Base-by-base conservation (phyloP, 2,329 filamentous ascomycete genomes). In the Sclerotiophoma versabilis region DNA sequence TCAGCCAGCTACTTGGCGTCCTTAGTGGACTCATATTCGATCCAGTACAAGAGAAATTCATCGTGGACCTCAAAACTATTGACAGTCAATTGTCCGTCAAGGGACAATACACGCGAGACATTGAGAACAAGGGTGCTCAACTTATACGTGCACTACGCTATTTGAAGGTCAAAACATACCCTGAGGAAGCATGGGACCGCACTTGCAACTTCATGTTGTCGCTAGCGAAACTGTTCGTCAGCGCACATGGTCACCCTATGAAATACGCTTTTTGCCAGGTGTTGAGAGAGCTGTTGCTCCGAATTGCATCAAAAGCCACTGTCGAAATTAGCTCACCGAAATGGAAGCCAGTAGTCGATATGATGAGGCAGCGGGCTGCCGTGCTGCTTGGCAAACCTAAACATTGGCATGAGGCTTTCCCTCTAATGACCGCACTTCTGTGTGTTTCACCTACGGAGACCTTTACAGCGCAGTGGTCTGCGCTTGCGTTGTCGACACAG, bases 181-280 rank as follows among this genome's bases (percentile, higher is more conserved):
- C 90, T 5, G 85, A 89, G 62, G 87, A 89, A 38, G 83, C 85
- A 1, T 97, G 93, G 91, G 86, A 90, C 47, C 88, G 88, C 60
- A 92, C 92, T 0, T 98, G 93, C 76, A 90, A 96, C 52, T 96
- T 96, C 64, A 86, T 99, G 78, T 85, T 89, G 43, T 85, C 87
- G 0, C 78, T 99, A 25, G 92, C 91, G 6, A 89, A 87, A 45
- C 83, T 96, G 15, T 98, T 97, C 73, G 84, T 87, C 49, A 88
- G 87, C 64, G 90, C 91, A 4, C 93, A 97, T 68, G 95, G 95
- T 0, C 91, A 91, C 62, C 87, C 87, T 57, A 87, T 98, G 68
- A 99, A 99, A 75, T 90, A 93, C 64, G 91, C 93, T 0, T 99
- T 97, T 70, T 98, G 95, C 71, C 90, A 96, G 68, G 87, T 96